Percentiles rank a stretch among this genome's conserved stretches.
These are phyloP conservation scores for Penicillium italicum DNA, from an alignment of 2,329 filamentous ascomycete genomes.

Conservation along the genomic window DNA sequence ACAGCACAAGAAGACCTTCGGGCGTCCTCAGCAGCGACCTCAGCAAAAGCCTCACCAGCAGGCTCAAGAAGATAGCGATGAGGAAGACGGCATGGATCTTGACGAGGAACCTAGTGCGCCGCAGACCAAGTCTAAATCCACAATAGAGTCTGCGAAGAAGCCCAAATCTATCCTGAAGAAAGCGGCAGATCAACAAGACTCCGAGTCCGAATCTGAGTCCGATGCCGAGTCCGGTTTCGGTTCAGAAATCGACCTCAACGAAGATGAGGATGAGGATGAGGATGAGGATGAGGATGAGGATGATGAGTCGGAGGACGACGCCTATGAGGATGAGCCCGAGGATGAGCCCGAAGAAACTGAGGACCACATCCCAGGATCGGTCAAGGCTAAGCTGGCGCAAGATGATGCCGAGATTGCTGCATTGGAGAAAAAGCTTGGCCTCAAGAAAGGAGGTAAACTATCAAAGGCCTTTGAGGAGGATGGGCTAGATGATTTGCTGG, in stretches of 20 bases:
- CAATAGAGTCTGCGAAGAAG: conserved; percentile 21
- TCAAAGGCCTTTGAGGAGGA: conserved; percentile 75
- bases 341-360: conserved; percentile 11
- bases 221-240: neutral
- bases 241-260: neutral
- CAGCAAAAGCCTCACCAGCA: conserved; percentile 12
- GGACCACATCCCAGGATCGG: conserved; percentile 33
- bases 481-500: conserved; percentile 74
- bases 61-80: conserved; percentile 20
- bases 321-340: conserved; percentile 7
- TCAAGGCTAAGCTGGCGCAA: conserved; percentile 65
- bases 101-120: conserved; percentile 18
- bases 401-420: conserved; percentile 87
- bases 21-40: conserved; percentile 9
- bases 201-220: conserved; percentile 13
- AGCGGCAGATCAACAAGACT: conserved; percentile 23
- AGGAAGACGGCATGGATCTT: conserved; percentile 18
- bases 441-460: conserved; percentile 71
- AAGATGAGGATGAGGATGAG: conserved; percentile 24
- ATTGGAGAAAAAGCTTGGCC: conserved; percentile 81
- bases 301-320: conserved; percentile 29
- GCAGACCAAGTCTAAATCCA: conserved; percentile 22
- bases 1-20: conserved; percentile 16
- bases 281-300: conserved; percentile 25
- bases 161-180: conserved; percentile 40